These are phyloP conservation scores for Phytophthora pisi DNA, from an alignment of 352 stramenopile species.

Conservation along the genomic window DNA sequence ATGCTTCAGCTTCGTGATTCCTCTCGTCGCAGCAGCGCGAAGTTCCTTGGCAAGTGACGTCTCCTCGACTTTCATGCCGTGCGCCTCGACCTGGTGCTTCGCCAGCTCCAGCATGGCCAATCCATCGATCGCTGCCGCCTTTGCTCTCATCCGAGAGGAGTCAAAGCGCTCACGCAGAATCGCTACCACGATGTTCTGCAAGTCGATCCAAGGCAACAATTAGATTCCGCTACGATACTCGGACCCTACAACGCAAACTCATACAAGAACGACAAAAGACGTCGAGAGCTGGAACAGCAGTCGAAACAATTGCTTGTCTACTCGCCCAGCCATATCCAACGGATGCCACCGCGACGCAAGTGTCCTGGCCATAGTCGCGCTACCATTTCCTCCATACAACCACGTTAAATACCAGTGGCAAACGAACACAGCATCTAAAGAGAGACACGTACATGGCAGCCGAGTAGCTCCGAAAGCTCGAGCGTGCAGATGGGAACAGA, in stretches of 20 bases:
- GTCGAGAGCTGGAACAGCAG: slow-evolving; percentile 49
- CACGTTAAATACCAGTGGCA: not conserved
- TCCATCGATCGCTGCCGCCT: slow-evolving; percentile 34
- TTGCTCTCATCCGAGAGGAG: slow-evolving; percentile 24
- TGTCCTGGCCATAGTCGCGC: slow-evolving; percentile 36
- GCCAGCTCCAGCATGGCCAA: slow-evolving; percentile 57
- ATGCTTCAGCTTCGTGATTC: slow-evolving; percentile 53
- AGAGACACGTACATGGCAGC: slow-evolving; percentile 54
- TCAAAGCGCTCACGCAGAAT: slow-evolving; percentile 73
- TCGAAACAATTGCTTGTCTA: slow-evolving; percentile 36
- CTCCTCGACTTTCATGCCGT: slow-evolving; percentile 49
- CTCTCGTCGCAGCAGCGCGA: slow-evolving; percentile 33
- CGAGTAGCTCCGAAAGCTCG: slow-evolving; percentile 45
- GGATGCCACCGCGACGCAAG: slow-evolving; percentile 28
- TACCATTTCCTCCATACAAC: slow-evolving; percentile 5
- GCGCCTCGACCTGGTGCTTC: slow-evolving; percentile 59
- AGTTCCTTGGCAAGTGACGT: slow-evolving; percentile 61
- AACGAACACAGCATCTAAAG: not conserved
- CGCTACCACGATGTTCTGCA: slow-evolving; percentile 61
- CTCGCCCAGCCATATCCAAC: slow-evolving; percentile 19
- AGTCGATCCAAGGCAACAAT: not conserved
- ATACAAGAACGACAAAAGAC: slow-evolving; percentile 52
- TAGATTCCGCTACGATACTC: not conserved
- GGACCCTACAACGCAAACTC: not conserved
- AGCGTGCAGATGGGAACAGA: slow-evolving; percentile 42